These are phyloP conservation scores for Solanum commersonii DNA, from an alignment of 257 asterid genomes.

Conservation along the genomic window DNA sequence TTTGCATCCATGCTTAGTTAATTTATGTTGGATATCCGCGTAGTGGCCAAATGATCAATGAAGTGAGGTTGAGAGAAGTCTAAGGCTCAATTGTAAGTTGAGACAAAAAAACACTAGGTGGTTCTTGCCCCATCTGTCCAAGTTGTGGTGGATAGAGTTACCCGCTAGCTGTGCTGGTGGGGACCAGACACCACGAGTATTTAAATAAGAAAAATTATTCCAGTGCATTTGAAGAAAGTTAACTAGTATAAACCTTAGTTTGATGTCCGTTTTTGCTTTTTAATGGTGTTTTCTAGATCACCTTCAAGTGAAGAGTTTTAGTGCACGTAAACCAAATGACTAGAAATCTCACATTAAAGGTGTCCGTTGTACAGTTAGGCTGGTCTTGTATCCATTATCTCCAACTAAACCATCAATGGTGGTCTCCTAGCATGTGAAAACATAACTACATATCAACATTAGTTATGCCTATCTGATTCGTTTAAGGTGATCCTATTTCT, in stretches of 20 bases:
- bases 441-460: too few relatives aligned
- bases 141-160: neutral
- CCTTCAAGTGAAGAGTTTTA: neutral
- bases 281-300: neutral
- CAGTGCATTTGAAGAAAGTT: neutral
- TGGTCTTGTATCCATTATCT: too few relatives aligned
- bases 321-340: neutral
- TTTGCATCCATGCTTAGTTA: neutral
- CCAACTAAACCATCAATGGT: too few relatives aligned
- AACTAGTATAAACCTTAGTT: neutral
- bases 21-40: too few relatives aligned
- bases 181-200: too few relatives aligned
- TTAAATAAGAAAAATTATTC: too few relatives aligned
- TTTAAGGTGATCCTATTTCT: too few relatives aligned
- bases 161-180: neutral
- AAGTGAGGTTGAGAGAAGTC: too few relatives aligned
- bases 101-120: neutral
- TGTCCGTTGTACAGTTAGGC: neutral
- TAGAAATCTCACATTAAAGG: neutral
- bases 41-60: too few relatives aligned
- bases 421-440: too few relatives aligned
- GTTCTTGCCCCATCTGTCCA: neutral
- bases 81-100: accelerated
- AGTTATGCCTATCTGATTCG: too few relatives aligned
- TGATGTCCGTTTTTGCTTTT: neutral